These are phyloP conservation scores for Cladosporium velox DNA, from an alignment of 2,329 filamentous ascomycete species.

Conservation along the genomic window DNA sequence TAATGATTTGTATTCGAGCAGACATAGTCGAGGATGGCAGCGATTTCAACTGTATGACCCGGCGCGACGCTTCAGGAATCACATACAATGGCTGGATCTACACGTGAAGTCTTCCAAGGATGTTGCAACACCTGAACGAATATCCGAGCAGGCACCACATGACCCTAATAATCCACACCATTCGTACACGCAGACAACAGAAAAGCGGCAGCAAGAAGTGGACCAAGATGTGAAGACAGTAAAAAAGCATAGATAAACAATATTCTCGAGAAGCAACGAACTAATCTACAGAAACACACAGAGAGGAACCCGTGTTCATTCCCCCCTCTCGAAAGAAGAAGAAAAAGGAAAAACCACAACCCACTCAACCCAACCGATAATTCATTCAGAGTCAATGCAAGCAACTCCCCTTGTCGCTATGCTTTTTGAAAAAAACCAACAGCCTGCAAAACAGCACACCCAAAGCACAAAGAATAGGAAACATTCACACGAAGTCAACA, in stretches of 20 bases:
- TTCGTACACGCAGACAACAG: background rate
- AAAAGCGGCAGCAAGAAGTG: background rate
- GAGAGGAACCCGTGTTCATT: background rate
- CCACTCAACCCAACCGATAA: background rate
- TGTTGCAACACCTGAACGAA: too few species aligned
- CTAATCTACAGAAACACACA: background rate
- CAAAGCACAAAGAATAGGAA: background rate
- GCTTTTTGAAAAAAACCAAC: background rate
- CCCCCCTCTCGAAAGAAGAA: background rate
- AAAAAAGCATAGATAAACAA: background rate
- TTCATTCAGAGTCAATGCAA: background rate
- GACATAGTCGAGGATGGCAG: too few species aligned
- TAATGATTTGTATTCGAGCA: too few species aligned
- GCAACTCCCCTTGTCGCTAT: conserved; percentile 1
- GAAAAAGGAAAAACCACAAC: background rate
- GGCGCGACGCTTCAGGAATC: too few species aligned
- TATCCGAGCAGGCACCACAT: too few species aligned
- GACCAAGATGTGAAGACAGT: background rate
- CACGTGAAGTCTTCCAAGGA: too few species aligned
- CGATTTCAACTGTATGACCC: too few species aligned
- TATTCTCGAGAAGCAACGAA: background rate
- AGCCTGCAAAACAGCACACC: background rate
- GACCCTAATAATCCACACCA: background rate
- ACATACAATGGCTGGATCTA: too few species aligned
- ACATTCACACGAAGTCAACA: background rate